Percentiles rank a stretch among this genome's conserved stretches.
Evolutionary conservation across 257 asterid genomes (phyloP).

Genomic region (Solanum clarkiae): DNA sequence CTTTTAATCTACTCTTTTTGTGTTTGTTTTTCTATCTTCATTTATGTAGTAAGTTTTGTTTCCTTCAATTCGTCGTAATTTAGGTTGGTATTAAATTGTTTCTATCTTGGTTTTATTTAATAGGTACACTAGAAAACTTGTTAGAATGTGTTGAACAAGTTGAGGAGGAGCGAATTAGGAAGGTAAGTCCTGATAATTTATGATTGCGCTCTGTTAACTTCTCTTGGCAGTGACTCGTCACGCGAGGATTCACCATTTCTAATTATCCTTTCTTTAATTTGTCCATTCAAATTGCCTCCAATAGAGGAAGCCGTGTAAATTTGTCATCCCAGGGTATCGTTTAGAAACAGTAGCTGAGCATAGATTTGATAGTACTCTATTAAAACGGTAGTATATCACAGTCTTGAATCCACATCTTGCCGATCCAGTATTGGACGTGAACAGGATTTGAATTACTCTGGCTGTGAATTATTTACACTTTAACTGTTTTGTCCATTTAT

Average conservation of each 20-base stretch:
- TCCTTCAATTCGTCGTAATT: not conserved
- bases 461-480: not conserved
- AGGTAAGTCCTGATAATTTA: conserved; percentile 34
- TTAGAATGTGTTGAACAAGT: conserved; percentile 70
- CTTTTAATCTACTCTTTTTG: not conserved
- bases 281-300: not conserved
- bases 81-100: not conserved
- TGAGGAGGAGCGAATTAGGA: conserved; percentile 57
- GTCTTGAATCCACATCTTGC: not conserved
- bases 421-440: not conserved
- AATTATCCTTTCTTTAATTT: not conserved
- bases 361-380: not conserved
- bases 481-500: not conserved
- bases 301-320: not conserved
- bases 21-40: not conserved
- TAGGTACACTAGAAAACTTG: conserved; percentile 85
- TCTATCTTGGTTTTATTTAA: not conserved
- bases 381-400: not conserved
- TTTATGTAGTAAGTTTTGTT: not conserved
- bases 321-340: not conserved
- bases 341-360: not conserved
- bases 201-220: not conserved
- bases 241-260: not conserved
- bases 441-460: not conserved
- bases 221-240: not conserved